These are phyloP conservation scores for Infundibulicybe gibba DNA, from an alignment of 768 basidiomycete genomes.

Conservation along the genomic window DNA sequence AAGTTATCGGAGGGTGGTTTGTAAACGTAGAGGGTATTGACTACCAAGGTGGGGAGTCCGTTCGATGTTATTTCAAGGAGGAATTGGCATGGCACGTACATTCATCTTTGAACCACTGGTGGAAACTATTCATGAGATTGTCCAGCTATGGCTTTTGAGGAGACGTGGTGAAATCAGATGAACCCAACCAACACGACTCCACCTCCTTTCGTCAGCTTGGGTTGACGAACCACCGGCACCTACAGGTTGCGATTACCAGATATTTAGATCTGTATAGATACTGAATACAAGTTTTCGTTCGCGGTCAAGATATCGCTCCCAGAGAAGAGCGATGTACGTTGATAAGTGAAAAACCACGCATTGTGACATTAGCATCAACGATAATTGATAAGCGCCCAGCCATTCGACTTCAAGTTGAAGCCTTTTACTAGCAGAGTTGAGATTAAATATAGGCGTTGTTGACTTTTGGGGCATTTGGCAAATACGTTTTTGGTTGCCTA, in stretches of 20 bases:
- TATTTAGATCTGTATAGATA: too few species aligned
- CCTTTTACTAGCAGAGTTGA: too few species aligned
- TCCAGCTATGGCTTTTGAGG: conserved; percentile 14
- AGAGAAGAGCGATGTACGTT: too few species aligned
- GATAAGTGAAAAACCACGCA: too few species aligned
- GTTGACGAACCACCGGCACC: conserved; percentile 8
- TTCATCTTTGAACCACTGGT: conserved; percentile 43
- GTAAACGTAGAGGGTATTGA: conserved; percentile 40
- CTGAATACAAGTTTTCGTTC: not conserved
- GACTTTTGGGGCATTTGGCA: too few species aligned
- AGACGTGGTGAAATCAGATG: not conserved
- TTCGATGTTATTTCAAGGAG: not conserved
- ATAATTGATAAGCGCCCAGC: too few species aligned
- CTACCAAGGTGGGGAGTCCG: conserved; percentile 14
- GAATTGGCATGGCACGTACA: conserved; percentile 26
- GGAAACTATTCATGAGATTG: conserved; percentile 32
- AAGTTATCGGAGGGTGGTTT: not conserved
- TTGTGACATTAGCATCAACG: too few species aligned
- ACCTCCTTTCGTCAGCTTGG: conserved; percentile 37
- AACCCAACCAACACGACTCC: not conserved
- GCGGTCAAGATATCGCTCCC: too few species aligned
- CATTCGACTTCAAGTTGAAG: too few species aligned
- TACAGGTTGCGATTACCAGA: too few species aligned
- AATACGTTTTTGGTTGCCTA: too few species aligned
- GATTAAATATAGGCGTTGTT: too few species aligned